Conservation (phyloP, 345 rosid species). For the Eutrema japonicum region DNA sequence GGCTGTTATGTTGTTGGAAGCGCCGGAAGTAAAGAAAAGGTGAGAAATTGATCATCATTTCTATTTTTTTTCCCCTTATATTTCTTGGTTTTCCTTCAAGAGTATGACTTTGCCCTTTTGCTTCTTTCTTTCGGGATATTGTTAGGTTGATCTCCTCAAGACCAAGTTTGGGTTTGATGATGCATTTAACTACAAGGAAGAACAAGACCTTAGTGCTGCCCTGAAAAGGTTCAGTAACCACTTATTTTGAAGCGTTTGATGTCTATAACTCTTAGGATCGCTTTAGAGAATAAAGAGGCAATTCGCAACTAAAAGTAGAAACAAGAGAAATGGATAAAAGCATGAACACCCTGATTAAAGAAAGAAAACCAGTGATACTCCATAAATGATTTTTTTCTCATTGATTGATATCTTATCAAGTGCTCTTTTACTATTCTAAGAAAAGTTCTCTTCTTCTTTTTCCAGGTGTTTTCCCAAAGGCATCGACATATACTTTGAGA, state of each 20-base stretch:
- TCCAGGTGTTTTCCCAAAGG: slow-evolving; percentile 48
- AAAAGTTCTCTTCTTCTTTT: background rate
- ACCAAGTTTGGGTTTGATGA: slow-evolving; percentile 70
- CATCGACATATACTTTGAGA: slow-evolving; percentile 62
- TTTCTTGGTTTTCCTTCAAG: background rate
- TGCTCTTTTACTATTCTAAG: background rate
- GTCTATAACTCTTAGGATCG: slow-evolving; percentile 4
- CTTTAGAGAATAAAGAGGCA: background rate
- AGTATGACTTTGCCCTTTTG: slow-evolving; percentile 11
- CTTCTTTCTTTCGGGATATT: background rate
- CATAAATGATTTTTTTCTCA: background rate
- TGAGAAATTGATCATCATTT: slow-evolving; percentile 16
- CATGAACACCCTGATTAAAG: background rate
- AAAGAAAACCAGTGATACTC: background rate
- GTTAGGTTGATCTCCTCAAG: slow-evolving; percentile 65
- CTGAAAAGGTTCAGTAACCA: slow-evolving; percentile 54
- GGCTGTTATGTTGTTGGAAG: slow-evolving; percentile 67
- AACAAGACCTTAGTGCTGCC: slow-evolving; percentile 54
- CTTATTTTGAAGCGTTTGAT: slow-evolving; percentile 3
- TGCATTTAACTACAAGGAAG: slow-evolving; percentile 81
- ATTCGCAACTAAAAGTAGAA: slow-evolving; percentile 13
- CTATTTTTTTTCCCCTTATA: background rate
- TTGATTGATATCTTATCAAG: background rate
- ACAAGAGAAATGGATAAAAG: slow-evolving; percentile 16
- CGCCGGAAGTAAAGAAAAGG: slow-evolving; percentile 59